Evolutionary conservation across 495 filamentous ascomycete species (phyloP).

Genomic region (Tuber magnatum): DNA sequence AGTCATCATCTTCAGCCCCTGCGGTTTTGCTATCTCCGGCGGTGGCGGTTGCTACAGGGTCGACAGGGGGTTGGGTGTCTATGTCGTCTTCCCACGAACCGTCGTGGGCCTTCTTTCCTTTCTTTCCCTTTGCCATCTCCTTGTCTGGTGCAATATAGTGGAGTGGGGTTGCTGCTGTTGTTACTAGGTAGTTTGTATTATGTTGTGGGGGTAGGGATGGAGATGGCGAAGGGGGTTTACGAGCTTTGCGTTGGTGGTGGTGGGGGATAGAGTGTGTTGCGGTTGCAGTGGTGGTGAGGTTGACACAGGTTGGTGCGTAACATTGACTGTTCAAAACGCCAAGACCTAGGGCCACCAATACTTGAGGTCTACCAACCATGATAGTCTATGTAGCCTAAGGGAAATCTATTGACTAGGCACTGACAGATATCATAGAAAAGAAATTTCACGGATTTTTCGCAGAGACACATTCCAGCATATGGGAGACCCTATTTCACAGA

Average conservation of each 20-base stretch:
- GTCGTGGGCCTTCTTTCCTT: slow-evolving; percentile 79
- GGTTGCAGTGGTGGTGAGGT: neutral
- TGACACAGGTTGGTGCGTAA: slow-evolving; percentile 14
- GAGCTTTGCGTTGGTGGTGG: slow-evolving; percentile 15
- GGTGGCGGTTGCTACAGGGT: slow-evolving; percentile 49
- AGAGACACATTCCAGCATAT: neutral
- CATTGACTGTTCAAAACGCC: slow-evolving; percentile 21
- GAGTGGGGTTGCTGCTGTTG: neutral
- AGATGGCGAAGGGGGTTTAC: neutral
- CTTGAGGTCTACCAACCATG: neutral
- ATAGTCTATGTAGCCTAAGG: neutral
- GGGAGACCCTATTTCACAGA: neutral
- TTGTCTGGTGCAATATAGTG: neutral
- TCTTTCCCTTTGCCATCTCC: slow-evolving; percentile 53
- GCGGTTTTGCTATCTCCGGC: slow-evolving; percentile 41
- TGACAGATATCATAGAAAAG: neutral
- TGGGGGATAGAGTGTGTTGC: slow-evolving; percentile 11
- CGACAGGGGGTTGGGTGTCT: slow-evolving; percentile 26
- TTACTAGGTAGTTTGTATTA: neutral
- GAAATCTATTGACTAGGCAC: neutral
- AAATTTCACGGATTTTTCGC: neutral
- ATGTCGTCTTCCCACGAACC: slow-evolving; percentile 85
- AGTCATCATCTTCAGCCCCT: slow-evolving; percentile 43
- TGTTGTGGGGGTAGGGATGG: neutral
- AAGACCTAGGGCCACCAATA: slow-evolving; percentile 19